phyloP scores from a whole-genome alignment of 495 filamentous ascomycete species.

The Penicillium salamii region DNA sequence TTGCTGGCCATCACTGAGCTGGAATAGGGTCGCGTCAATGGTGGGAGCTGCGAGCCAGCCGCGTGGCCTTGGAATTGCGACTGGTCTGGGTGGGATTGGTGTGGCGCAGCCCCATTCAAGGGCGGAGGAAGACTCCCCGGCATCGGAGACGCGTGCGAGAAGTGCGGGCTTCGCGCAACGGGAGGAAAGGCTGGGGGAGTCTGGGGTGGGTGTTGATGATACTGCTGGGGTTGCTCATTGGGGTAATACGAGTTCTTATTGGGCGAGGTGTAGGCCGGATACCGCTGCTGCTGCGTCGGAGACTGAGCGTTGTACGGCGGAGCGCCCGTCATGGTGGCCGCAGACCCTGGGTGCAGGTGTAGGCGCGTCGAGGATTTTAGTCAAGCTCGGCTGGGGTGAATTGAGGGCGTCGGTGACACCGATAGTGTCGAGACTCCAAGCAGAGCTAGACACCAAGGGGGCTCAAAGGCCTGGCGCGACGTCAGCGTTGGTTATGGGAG shows the following conservation, averaged over 20 bases:
- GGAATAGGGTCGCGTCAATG: constrained; percentile 42
- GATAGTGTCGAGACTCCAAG: too few relatives aligned
- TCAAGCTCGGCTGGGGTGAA: constrained; percentile 14
- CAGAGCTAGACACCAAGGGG: constrained; percentile 24
- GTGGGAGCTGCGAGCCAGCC: constrained; percentile 30
- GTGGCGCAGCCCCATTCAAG: constrained; percentile 50
- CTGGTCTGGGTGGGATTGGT: constrained; percentile 40
- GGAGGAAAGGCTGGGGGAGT: constrained; percentile 52
- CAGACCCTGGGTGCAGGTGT: constrained; percentile 30
- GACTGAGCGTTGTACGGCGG: constrained; percentile 47
- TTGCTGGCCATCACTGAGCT: constrained; percentile 37
- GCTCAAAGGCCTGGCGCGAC: constrained; percentile 25
- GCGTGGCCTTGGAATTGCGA: constrained; percentile 46
- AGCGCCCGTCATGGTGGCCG: constrained; percentile 49
- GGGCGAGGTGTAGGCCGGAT: constrained; percentile 39
- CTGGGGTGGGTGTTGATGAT: constrained; percentile 52
- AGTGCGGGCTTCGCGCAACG: constrained; percentile 51
- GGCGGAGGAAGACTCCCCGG: constrained; percentile 47
- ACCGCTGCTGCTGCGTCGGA: constrained; percentile 41
- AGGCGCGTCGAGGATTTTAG: constrained; percentile 17
- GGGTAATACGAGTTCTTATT: constrained; percentile 51
- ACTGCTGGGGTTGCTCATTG: constrained; percentile 51
- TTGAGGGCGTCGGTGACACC: too few relatives aligned
- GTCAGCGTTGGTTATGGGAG: constrained; percentile 20
- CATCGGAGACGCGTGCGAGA: constrained; percentile 49